Base-by-base conservation (phyloP, 139 green algal genomes). In the Asterochloris sp. region DNA sequence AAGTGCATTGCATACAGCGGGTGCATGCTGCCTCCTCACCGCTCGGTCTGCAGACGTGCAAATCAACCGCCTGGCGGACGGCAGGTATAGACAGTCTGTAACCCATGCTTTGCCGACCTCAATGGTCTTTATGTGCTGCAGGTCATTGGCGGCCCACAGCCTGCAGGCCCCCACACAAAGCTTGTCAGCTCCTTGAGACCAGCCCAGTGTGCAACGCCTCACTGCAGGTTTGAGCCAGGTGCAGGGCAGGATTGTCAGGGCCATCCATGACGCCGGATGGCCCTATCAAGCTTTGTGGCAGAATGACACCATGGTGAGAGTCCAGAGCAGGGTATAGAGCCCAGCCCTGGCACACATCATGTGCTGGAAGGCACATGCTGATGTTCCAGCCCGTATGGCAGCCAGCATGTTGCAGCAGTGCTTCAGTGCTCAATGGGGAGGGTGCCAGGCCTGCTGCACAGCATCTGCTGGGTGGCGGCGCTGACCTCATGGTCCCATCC, bases 31-130 rank as follows among this genome's bases (percentile, higher is more conserved):
- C 38, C 17, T 64, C 47, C 85, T 27, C 69, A 89, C 85, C 47
- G 91, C 86, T 2, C 92, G 85, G 82, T 97, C 92, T 26, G 91
- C 90, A 14, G 91, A 89, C 12, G 91, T 89, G 73, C 95, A 90
- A 15, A 92, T 88, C 60, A 95, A 86, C 79, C 92, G 92, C 66
- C 89, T 67, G 16, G 76, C 71, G 29, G 66, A 38, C 0, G 89
- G 86, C 84, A 95, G 85, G 78, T 91, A 92, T 4, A 91, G 62
- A 73, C 83, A 88, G 85, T 93, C 89, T 9, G 88, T 95, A 73
- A 96, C 91, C 93, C 93, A 97, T 61, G 76, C 85, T 62, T 69
- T 84, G 79, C 90, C 86, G 86, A 91, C 91, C 67, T 47, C 79
- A 23, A 96, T 87, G 21, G 88, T 93, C 63, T 88, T 90, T n/a